Base-by-base conservation (phyloP, 768 basidiomycete genomes). In the Phanerochaete carnosa region DNA sequence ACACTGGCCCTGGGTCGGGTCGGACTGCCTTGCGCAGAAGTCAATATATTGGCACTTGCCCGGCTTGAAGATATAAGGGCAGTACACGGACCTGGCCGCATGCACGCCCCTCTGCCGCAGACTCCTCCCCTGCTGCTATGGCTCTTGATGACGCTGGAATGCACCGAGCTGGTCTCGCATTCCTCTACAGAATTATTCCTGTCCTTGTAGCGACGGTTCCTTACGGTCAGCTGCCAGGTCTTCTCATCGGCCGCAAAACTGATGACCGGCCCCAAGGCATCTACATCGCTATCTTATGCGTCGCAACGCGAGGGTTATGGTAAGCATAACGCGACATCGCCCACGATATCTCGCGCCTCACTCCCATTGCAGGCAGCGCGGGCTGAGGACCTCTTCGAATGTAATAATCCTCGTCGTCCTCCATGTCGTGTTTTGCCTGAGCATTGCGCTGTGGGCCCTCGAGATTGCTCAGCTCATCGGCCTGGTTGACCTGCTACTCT, bases 381-480 rank as follows among this genome's bases (percentile, higher is more conserved):
- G 60, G 26, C 46, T 61, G n/a, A 32, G 30, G 45, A 29, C 15
- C 30, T 46, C 9, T 7, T 26, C 52, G 35, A 58, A 58, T 49
- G n/a, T 26, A 3, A 46, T 49, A 1, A 46, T 58, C 22, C 57
- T 62, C 12, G 12, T 26, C 26, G 45, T 58, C 8, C 56, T 62
- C 1, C 58, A 45, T 32, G n/a, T 54, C 29, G 30, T 62, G 19
- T 62, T 62, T 29, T 35, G 53, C 28, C 16, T 58, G 16, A 62
- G 32, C 30, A 58, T 39, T 2, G 33, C 61, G 37, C 57, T 62
- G 19, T 62, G 61, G 61, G 61, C 37, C 33, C 50, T 62, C 19
- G 61, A 58, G 45, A 13, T 62, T 2, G 61, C 57, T 29, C 61
- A 62, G 28, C 56, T 62, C 9, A 23, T 62, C 28, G 57, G 57